Evolutionary conservation across 2,329 filamentous ascomycete species (phyloP).

Genomic region (Beauveria pseudobassiana): DNA sequence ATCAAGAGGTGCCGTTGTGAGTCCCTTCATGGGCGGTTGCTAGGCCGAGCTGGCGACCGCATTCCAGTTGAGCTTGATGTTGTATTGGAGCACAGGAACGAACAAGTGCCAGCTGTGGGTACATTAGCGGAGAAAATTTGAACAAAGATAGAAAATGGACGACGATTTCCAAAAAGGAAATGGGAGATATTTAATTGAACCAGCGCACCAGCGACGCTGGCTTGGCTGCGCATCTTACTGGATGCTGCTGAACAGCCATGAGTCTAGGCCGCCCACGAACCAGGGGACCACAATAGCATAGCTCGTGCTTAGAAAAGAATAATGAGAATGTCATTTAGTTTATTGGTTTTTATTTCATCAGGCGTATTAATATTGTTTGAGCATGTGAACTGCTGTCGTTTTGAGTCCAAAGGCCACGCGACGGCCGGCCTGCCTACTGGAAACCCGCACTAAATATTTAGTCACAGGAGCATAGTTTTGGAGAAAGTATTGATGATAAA

Average conservation of each 20-base stretch:
- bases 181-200: not conserved
- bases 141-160: not conserved
- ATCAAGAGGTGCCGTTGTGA: constrained; percentile 16
- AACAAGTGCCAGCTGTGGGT: not conserved
- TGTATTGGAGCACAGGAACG: not conserved
- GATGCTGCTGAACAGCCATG: not conserved
- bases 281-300: not conserved
- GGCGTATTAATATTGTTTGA: not conserved
- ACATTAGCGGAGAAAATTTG: not conserved
- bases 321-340: not conserved
- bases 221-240: not conserved
- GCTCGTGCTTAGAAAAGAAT: not conserved
- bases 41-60: constrained; percentile 25
- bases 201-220: not conserved
- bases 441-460: too few relatives aligned
- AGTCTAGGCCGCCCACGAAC: not conserved
- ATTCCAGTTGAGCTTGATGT: constrained; percentile 20
- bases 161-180: not conserved
- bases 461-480: too few relatives aligned
- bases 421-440: too few relatives aligned
- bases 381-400: not conserved
- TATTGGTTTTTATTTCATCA: too few relatives aligned
- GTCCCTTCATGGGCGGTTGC: not conserved
- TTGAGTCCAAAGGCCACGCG: too few relatives aligned
- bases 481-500: too few relatives aligned